These are phyloP conservation scores for Pneumocystis canis DNA, from an alignment of 1,139 yeast genomes.

Conservation along the genomic window DNA sequence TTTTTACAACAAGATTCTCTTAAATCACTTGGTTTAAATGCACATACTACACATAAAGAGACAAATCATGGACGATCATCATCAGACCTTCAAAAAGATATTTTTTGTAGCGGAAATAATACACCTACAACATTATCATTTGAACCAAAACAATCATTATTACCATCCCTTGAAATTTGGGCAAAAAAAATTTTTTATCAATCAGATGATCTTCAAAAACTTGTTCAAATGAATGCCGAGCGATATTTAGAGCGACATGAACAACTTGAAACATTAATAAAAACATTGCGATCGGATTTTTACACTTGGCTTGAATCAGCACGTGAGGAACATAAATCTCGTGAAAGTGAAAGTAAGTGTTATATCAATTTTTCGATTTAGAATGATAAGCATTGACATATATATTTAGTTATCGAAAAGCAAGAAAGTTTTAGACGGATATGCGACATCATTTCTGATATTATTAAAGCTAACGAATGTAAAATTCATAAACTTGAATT, in stretches of 20 bases:
- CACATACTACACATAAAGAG: background rate
- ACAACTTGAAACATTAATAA: background rate
- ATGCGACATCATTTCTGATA: background rate
- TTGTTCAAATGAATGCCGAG: background rate
- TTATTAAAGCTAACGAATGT: background rate
- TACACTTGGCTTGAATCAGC: background rate
- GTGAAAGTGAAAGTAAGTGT: background rate
- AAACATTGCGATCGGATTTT: background rate
- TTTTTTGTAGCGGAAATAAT: background rate
- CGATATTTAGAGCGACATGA: background rate
- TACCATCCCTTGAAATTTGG: background rate
- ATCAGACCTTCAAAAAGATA: background rate
- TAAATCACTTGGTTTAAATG: background rate
- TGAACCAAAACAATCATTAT: no score
- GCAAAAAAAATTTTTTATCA: background rate
- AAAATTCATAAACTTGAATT: background rate
- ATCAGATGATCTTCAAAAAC: background rate
- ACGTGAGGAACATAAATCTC: background rate
- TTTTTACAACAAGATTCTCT: background rate
- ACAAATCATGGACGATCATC: background rate
- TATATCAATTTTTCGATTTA: background rate
- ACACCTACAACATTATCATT: background rate
- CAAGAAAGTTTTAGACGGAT: background rate
- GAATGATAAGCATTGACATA: background rate
- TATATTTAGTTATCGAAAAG: background rate